Evolutionary conservation across 2,329 filamentous ascomycete genomes (phyloP).

Genomic region (Fusarium algeriense): DNA sequence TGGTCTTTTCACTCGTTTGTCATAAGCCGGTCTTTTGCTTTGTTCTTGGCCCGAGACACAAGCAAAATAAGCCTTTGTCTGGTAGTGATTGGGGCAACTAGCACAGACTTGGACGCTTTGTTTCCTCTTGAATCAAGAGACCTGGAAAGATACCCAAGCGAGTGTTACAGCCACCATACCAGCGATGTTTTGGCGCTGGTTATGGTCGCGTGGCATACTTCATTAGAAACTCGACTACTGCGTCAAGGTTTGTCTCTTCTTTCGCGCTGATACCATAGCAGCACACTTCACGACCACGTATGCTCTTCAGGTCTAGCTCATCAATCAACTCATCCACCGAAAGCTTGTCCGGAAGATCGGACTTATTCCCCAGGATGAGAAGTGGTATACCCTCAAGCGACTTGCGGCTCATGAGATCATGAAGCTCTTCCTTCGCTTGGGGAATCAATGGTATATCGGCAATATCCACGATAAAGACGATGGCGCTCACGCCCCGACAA

Average conservation of each 20-base stretch:
- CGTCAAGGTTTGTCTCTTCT: constrained; percentile 98
- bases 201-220: constrained; percentile 80
- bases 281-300: constrained; percentile 93
- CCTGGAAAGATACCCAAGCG: constrained; percentile 16
- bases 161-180: constrained; percentile 26
- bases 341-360: constrained; percentile 89
- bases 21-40: constrained; percentile 30
- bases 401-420: constrained; percentile 86
- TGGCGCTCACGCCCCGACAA: constrained; percentile 96
- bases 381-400: constrained; percentile 90
- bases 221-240: constrained; percentile 96
- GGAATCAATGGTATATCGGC: constrained; percentile 85
- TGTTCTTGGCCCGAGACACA: constrained; percentile 14
- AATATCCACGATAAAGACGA: constrained; percentile 98
- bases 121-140: constrained; percentile 8
- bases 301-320: constrained; percentile 86
- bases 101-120: constrained; percentile 3
- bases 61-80: constrained; percentile 10
- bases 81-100: constrained; percentile 2
- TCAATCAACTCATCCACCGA: constrained; percentile 97
- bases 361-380: constrained; percentile 96
- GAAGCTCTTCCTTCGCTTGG: constrained; percentile 91
- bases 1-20: constrained; percentile 38
- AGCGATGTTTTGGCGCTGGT: constrained; percentile 18
- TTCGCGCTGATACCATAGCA: constrained; percentile 99